A percentile compares a stretch with the other conserved stretches of the same genome.
Conservation (phyloP, 805 yeast species). For the Candida verbasci region DNA sequence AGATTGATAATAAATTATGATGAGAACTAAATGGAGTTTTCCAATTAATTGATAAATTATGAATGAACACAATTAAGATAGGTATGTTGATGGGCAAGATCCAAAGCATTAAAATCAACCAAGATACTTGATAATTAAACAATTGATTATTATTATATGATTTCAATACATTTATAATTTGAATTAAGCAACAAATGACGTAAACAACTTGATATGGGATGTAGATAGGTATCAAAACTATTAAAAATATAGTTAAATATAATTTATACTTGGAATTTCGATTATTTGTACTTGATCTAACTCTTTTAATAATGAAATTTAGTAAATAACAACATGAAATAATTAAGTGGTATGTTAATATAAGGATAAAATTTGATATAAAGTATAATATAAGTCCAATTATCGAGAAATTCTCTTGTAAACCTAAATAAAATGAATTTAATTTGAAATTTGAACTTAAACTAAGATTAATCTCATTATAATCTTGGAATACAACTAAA, state of each 20-base stretch:
- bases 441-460: slow-evolving; percentile 27
- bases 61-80: slow-evolving; percentile 73
- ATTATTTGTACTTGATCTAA: not conserved
- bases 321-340: not conserved
- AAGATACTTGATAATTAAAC: slow-evolving; percentile 57
- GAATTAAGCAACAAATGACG: slow-evolving; percentile 55
- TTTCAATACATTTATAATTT: slow-evolving; percentile 48
- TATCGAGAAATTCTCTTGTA: slow-evolving; percentile 51
- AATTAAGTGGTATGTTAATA: slow-evolving; percentile 5
- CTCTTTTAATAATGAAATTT: not conserved
- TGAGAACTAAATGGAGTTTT: slow-evolving; percentile 81
- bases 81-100: slow-evolving; percentile 77
- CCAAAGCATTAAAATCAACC: slow-evolving; percentile 70
- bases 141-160: slow-evolving; percentile 17
- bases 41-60: slow-evolving; percentile 75
- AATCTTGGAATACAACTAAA: slow-evolving; percentile 49
- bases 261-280: slow-evolving; percentile 12
- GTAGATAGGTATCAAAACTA: slow-evolving; percentile 48
- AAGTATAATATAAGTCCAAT: slow-evolving; percentile 54
- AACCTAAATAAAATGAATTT: slow-evolving; percentile 65
- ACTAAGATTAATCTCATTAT: slow-evolving; percentile 40
- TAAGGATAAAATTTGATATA: slow-evolving; percentile 25
- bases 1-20: slow-evolving; percentile 73
- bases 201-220: slow-evolving; percentile 82
- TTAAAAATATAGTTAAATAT: slow-evolving; percentile 7